Evolutionary conservation across 208 protist genomes (phyloP), one percentile per base, ranked within the genome.

Genomic region (Vickermania ingenoplastis): DNA sequence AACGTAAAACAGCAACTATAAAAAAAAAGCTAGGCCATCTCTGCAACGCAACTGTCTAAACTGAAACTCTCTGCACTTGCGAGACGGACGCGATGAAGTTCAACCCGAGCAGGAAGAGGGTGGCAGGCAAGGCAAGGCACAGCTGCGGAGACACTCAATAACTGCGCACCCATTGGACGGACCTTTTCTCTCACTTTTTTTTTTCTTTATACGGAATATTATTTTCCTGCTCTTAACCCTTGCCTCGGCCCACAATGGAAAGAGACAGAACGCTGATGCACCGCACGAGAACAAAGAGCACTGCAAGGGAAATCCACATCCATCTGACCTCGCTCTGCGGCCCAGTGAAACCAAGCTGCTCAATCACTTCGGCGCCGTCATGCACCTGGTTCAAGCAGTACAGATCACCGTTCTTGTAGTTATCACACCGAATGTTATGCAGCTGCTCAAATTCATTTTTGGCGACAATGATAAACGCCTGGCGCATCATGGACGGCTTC

Each of bases 401-500:
- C n/a, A 57, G 45, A 25, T 73, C 69, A 29, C 71, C 66, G n/a
- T 82, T 61, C 30, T 57, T 51, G 30, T 64, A 48, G 49, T 60
- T 61, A 56, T 89, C 71, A 63, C 85, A 92, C 7, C 66, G 23
- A 30, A 92, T 71, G 49, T 73, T 14, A 48, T 61, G 31, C 24
- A 92, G 56, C 49, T 73, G 58, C 53, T 76, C 61, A 31, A 92
- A 69, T 65, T 92, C 79, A 62, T 88, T 89, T 21, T 75, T 69
- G 48, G 77, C 31, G 30, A 89, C 48, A 3, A 89, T 45, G 26
- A 89, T 86, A 59, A 71, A 87, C 7, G 67, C 69, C 25, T 92
- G 71, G 17, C 85, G 79, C 48, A 89, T 69, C 66, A 84, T 83
- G 21, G 79, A 86, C 5, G 61, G 73, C 62, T 89, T 88, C 66